Percentiles rank a stretch among this genome's conserved stretches.
phyloP scores from a whole-genome alignment of 2,329 filamentous ascomycete genomes.

The Amesomyces nigricolor region DNA sequence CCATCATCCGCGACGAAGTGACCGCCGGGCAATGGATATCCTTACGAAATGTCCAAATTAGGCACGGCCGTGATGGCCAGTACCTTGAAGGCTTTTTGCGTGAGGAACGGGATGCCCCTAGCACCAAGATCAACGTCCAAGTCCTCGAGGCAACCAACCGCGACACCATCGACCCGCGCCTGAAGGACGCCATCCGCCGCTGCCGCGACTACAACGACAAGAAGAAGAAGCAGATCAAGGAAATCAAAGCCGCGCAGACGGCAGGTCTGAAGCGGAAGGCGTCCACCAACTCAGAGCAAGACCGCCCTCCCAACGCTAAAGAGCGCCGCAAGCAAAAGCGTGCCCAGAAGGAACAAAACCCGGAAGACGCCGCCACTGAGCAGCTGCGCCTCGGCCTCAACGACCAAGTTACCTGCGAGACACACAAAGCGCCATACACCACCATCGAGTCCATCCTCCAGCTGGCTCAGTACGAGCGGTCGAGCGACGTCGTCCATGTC shows the following conservation, averaged over 20 bases:
- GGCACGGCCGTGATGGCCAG: conserved; percentile 43
- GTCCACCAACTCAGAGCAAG: conserved; percentile 9
- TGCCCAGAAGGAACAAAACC: conserved; percentile 22
- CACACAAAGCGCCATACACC: conserved; percentile 18
- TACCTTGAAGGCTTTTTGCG: conserved; percentile 69
- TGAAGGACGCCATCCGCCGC: conserved; percentile 55
- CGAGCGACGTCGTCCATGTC: conserved; percentile 34
- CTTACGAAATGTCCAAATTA: conserved; percentile 69
- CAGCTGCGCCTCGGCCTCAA: conserved; percentile 27
- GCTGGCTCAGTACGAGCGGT: conserved; percentile 37
- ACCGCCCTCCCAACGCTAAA: conserved; percentile 23
- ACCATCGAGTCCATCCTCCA: conserved; percentile 40
- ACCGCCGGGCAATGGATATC: conserved; percentile 55
- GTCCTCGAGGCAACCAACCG: conserved; percentile 39
- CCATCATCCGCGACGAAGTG: conserved; percentile 51
- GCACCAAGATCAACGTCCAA: conserved; percentile 52
- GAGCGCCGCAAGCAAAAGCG: conserved; percentile 28
- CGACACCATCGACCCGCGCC: conserved; percentile 41
- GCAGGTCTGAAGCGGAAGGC: conserved; percentile 37
- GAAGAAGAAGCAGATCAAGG: conserved; percentile 37
- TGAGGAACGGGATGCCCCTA: conserved; percentile 43
- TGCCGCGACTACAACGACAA: conserved; percentile 58
- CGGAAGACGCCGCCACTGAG: conserved; percentile 25
- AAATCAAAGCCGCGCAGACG: conserved; percentile 35
- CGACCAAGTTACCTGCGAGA: conserved; percentile 15